Evolutionary conservation across 2,329 filamentous ascomycete species (phyloP).

Genomic region (Ophiostoma angusticollis): DNA sequence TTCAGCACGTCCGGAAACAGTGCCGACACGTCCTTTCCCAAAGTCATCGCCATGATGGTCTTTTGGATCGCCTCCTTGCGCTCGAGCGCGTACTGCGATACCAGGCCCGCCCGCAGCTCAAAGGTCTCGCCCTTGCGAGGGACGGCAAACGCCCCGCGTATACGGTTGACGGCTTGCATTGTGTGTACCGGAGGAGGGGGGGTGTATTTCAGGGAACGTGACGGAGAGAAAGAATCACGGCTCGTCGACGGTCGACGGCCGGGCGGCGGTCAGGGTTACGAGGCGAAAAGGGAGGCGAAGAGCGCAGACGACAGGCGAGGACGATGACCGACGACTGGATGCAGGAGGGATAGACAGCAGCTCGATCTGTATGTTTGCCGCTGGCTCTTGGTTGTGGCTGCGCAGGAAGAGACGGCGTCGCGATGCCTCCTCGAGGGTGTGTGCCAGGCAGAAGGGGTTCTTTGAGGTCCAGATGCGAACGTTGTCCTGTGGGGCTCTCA

Average conservation of each 20-base stretch:
- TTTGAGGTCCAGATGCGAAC: too few species aligned
- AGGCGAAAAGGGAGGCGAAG: neutral
- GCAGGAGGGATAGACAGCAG: too few species aligned
- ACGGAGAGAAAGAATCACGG: neutral
- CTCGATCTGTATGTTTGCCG: too few species aligned
- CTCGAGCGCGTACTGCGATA: slow-evolving; percentile 98
- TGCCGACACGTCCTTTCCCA: slow-evolving; percentile 96
- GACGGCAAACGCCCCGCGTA: slow-evolving; percentile 82
- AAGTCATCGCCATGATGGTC: slow-evolving; percentile 99
- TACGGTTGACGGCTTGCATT: slow-evolving; percentile 69
- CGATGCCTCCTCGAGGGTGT: too few species aligned
- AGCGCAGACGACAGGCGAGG: neutral
- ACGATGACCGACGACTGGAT: too few species aligned
- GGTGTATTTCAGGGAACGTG: too few species aligned
- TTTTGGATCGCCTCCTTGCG: slow-evolving; percentile 98
- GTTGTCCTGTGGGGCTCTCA: too few species aligned
- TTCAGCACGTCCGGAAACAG: slow-evolving; percentile 96
- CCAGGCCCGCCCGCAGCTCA: slow-evolving; percentile 86
- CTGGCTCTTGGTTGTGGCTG: too few species aligned
- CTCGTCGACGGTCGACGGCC: slow-evolving; percentile 3
- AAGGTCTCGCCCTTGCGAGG: slow-evolving; percentile 97
- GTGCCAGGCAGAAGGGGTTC: too few species aligned
- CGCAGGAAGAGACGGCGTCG: too few species aligned
- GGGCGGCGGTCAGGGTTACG: neutral
- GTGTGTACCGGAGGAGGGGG: neutral